Percentiles rank a stretch among this genome's conserved stretches.
Conservation (phyloP, 257 asterid genomes). For the Primulina eburnea region DNA sequence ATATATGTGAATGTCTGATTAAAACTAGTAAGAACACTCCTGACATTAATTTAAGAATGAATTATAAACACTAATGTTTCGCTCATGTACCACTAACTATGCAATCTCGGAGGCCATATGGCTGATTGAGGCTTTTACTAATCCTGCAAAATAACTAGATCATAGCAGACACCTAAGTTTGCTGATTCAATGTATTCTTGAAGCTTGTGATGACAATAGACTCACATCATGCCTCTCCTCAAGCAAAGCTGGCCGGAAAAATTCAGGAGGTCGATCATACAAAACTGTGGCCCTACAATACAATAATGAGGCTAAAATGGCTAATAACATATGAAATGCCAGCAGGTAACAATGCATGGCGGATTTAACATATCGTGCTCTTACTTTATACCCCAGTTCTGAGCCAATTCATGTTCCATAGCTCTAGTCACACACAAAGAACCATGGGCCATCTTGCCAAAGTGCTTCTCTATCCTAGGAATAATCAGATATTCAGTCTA, state of each 20-base stretch:
- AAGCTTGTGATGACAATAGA: slow-evolving; percentile 28
- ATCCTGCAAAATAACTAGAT: slow-evolving; percentile 87
- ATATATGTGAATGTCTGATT: slow-evolving; percentile 15
- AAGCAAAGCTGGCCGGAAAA: slow-evolving; percentile 75
- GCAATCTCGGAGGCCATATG: slow-evolving; percentile 68
- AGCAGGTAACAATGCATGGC: slow-evolving; percentile 8
- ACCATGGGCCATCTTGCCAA: slow-evolving; percentile 85
- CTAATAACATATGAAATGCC: slow-evolving; percentile 9
- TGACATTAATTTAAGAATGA: slow-evolving; percentile 16
- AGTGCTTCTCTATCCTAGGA: slow-evolving; percentile 84
- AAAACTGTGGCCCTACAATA: slow-evolving; percentile 76
- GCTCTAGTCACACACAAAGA: slow-evolving; percentile 94
- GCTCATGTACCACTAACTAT: slow-evolving; percentile 60
- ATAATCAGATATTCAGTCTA: slow-evolving; percentile 28
- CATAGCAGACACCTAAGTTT: slow-evolving; percentile 31
- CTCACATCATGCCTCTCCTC: slow-evolving; percentile 80
- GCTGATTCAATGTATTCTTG: slow-evolving; percentile 23
- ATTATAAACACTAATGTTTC: slow-evolving; percentile 16
- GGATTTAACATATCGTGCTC: slow-evolving; percentile 26
- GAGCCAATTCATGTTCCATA: slow-evolving; percentile 94
- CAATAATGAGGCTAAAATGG: slow-evolving; percentile 16
- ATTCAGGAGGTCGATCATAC: slow-evolving; percentile 94
- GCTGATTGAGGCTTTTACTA: slow-evolving; percentile 45
- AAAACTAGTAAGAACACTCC: slow-evolving; percentile 19
- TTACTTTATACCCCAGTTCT: slow-evolving; percentile 91